These are phyloP conservation scores for Fragaria nilgerrensis DNA, from an alignment of 306 rosid species.

Conservation along the genomic window DNA sequence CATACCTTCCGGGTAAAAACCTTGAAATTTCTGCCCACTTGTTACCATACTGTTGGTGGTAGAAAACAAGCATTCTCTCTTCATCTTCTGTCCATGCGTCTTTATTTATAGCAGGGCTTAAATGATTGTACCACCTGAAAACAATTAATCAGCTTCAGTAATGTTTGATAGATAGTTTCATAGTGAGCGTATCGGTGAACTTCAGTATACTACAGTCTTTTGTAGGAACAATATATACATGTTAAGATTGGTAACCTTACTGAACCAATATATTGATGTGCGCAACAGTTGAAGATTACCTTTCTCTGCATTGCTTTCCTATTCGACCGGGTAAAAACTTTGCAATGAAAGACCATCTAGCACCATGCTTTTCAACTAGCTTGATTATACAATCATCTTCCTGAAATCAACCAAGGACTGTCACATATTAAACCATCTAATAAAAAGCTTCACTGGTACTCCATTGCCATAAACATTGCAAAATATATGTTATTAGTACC, in stretches of 20 bases:
- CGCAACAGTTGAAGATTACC: constrained; percentile 14
- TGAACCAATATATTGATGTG: neutral
- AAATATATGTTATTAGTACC: constrained; percentile 33
- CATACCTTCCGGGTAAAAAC: constrained; percentile 70
- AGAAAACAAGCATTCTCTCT: constrained; percentile 40
- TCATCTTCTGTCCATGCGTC: constrained; percentile 59
- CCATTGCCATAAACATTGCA: neutral
- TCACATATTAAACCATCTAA: constrained; percentile 6
- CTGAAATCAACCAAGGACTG: constrained; percentile 29
- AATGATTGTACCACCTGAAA: constrained; percentile 70
- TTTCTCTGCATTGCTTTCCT: constrained; percentile 76
- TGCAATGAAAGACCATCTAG: constrained; percentile 51
- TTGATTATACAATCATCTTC: constrained; percentile 49
- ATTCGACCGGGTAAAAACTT: constrained; percentile 56
- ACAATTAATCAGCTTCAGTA: neutral
- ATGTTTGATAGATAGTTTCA: neutral
- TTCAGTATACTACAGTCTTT: neutral
- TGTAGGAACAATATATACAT: neutral
- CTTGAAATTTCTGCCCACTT: constrained; percentile 71
- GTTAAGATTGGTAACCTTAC: too few species aligned
- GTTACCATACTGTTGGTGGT: constrained; percentile 49
- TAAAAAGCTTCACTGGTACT: neutral
- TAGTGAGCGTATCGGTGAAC: neutral
- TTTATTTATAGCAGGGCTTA: constrained; percentile 51
- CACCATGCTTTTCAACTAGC: constrained; percentile 45